phyloP scores from a whole-genome alignment of 1,139 yeast genomes.

The Pichia sp. region DNA sequence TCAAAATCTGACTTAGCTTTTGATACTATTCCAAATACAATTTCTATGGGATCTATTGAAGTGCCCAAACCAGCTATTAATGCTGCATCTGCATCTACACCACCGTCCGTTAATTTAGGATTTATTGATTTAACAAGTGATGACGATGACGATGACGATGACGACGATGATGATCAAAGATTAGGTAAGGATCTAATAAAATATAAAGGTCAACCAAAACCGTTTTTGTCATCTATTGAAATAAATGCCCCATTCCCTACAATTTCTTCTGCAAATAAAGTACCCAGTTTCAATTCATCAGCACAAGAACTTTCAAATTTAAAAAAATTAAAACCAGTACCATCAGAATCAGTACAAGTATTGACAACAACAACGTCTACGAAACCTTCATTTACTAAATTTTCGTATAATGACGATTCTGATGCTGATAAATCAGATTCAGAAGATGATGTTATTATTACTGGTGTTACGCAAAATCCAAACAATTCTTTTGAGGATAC shows the following conservation, averaged over 20 bases:
- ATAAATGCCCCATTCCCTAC: too few species aligned
- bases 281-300: neutral
- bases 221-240: too few species aligned
- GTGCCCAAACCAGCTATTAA: neutral
- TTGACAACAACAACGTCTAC: too few species aligned
- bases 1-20: neutral
- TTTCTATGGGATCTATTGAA: slow-evolving; percentile 1
- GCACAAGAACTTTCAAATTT: neutral
- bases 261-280: too few species aligned
- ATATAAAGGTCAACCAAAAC: too few species aligned
- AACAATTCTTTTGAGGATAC: neutral
- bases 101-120: neutral
- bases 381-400: slow-evolving; percentile 6
- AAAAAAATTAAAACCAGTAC: neutral
- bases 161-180: too few species aligned
- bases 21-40: neutral
- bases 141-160: slow-evolving; percentile 6
- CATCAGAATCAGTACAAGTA: too few species aligned
- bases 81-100: neutral
- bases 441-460: slow-evolving; percentile 18
- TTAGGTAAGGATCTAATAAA: too few species aligned
- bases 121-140: slow-evolving; percentile 14
- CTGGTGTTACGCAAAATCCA: slow-evolving; percentile 7
- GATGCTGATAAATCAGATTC: slow-evolving; percentile 5
- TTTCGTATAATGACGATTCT: slow-evolving; percentile 13